Conservation (phyloP, 1,284 basidiomycete genomes). For the Sporisorium iseilematis-ciliati region DNA sequence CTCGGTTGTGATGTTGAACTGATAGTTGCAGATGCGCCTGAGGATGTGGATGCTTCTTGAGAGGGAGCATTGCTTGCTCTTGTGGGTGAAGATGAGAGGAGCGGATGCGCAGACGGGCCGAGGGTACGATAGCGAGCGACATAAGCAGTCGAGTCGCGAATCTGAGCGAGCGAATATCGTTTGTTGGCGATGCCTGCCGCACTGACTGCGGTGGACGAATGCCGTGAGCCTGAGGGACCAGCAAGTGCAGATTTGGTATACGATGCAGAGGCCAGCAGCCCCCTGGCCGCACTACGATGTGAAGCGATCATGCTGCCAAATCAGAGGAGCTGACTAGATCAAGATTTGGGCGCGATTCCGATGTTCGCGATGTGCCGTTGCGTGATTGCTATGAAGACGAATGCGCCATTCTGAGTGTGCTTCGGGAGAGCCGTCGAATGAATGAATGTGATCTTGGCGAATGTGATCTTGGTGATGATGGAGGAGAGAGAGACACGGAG, state of each 20-base stretch:
- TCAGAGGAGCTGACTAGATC: not conserved
- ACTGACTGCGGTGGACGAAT: conserved; percentile 39
- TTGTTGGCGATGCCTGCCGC: conserved; percentile 17
- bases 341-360: not conserved
- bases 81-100: conserved; percentile 32
- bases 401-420: conserved; percentile 10
- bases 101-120: conserved; percentile 31
- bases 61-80: conserved; percentile 10
- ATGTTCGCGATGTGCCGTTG: not conserved
- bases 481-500: not conserved
- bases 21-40: conserved; percentile 17
- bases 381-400: conserved; percentile 14
- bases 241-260: conserved; percentile 12
- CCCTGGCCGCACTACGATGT: conserved; percentile 36
- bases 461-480: not conserved
- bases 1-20: conserved; percentile 6
- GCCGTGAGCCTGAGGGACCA: conserved; percentile 31
- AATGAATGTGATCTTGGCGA: conserved; percentile 1
- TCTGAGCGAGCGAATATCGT: conserved; percentile 36
- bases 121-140: conserved; percentile 48
- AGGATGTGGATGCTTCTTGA: conserved; percentile 1
- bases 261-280: conserved; percentile 29
- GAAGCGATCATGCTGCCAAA: conserved; percentile 18
- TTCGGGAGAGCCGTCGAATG: conserved; percentile 1
- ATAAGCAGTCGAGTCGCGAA: conserved; percentile 45